A percentile compares a stretch with the other conserved stretches of the same genome.
phyloP scores from a whole-genome alignment of 495 filamentous ascomycete species.

The Parathielavia hyrcaniae region DNA sequence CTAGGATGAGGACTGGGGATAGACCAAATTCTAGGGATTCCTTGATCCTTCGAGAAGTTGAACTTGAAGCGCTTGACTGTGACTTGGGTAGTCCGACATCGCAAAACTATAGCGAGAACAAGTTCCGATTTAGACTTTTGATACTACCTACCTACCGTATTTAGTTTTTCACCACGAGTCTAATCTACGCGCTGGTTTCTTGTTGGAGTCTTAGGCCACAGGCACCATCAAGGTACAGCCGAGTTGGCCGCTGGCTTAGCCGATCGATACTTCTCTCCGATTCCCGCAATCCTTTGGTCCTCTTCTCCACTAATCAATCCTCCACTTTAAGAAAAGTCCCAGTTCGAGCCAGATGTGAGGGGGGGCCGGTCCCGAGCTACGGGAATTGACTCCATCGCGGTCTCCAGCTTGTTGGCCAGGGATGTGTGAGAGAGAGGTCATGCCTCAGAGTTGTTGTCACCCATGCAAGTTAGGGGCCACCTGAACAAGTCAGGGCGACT shows the following conservation, averaged over 20 bases:
- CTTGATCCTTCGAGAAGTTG: too few relatives aligned
- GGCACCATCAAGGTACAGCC: too few relatives aligned
- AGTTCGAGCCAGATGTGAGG: constrained; percentile 11
- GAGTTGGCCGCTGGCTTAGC: neutral
- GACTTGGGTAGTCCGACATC: too few relatives aligned
- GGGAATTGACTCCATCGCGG: neutral
- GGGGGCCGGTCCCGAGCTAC: neutral
- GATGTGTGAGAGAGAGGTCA: neutral
- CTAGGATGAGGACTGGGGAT: too few relatives aligned
- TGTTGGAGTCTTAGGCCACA: too few relatives aligned
- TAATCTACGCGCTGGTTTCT: neutral
- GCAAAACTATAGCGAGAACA: too few relatives aligned
- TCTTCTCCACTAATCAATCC: neutral
- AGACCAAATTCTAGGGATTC: too few relatives aligned
- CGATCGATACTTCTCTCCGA: constrained; percentile 9
- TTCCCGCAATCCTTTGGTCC: neutral
- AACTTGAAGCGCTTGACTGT: too few relatives aligned
- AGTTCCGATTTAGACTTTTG: neutral
- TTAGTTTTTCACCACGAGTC: neutral
- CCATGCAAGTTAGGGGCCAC: neutral
- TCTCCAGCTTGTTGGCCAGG: constrained; percentile 1
- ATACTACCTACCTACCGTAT: constrained; percentile 25
- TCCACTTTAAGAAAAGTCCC: constrained; percentile 1
- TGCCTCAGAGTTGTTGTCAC: neutral
- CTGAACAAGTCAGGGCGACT: constrained; percentile 2